Base-by-base conservation (phyloP, 768 basidiomycete species). In the Kwoniella sp. region DNA sequence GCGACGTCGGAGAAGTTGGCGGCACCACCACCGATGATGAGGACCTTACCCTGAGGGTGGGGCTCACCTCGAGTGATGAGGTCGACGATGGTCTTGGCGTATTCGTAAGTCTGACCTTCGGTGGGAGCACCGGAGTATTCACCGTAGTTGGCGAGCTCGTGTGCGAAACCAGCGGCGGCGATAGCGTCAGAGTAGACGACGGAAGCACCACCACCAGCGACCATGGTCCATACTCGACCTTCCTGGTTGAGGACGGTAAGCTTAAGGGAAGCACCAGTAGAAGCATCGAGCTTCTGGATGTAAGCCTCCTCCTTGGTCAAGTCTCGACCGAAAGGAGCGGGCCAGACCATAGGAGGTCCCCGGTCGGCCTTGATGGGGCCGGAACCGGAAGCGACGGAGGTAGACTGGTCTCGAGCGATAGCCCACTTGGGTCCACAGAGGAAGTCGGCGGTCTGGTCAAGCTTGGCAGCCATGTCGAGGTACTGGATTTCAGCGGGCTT, bases 1-100 rank as follows among this genome's bases (percentile, higher is more conserved):
- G 94, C 96, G 72, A 98, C 94, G 81, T 99, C 97, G 80, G 93
- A 97, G 84, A 99, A 99, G 87, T 99, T 99, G 84, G 96, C 96
- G 38, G 75, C 75, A 96, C 95, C 95, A 83, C 96, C 96, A 82
- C 95, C 96, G 71, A 99, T 96, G 86, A 99, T 96, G 82, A 98
- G 90, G 80, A 98, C 88, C 84, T 99, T 99, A 85, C 96, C 96
- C 56, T 96, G 84, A 12, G 82, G 78, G 73, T 87, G 85, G 55
- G 90, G 88, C 25, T 85, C 83, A 53, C 94, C 93, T 65, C 95
- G 93, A 50, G 92, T 97, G 82, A 98, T 92, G 67, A 99, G 84
- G 81, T 97, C 94, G 78, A 98, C 90, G 81, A 98, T 94, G 28
- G 96, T 98, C 86, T 98, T 97, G 66, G 96, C 95, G 77, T 99